Base-by-base conservation (phyloP, 176 grass and related monocot species). In the Aegilops tauschii region DNA sequence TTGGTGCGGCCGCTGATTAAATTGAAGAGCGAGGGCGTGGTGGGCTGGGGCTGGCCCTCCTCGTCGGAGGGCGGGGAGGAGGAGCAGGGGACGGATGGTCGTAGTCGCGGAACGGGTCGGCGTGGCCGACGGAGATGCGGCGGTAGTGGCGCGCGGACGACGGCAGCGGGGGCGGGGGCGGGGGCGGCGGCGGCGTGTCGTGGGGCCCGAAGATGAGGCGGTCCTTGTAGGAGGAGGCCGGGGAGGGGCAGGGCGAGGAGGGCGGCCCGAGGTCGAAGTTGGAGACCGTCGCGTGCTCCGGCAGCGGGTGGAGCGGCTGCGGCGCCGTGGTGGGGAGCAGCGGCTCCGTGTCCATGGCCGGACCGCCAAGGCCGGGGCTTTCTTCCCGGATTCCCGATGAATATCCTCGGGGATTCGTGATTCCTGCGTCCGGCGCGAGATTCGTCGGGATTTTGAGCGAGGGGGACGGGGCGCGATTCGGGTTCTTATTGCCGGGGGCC, bases 141-240 rank as follows among this genome's bases (percentile, higher is more conserved):
- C 44, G 83, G 77, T 5, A 54, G 62, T 78, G 31, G 73, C 7
- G 42, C 42, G 42, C 42, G 42, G 42, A 44, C 39, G 39, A 40
- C 42, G 10, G 40, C 40, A 11, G 42, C 42, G 42, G 42, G 42
- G 42, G 42, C 3, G 42, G 42, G 42, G 42, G 42, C 44, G 83
- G 71, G 0, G 82, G 90, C 0, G 63, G 73, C 1, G 71, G 67
- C 5, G 76, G 86, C 31, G 87, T 84, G 4, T 61, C 78, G 74
- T 83, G 87, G 16, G 88, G 81, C 39, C 93, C 93, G 82, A 92
- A 92, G 88, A 92, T 92, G 56, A 95, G 68, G 69, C 85, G 90
- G 2, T 89, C 83, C 72, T 95, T 95, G 82, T 92, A 89, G 72
- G 90, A 95, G 29, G 93, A 84, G 1, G 90, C 90, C 37, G 86